A percentile compares a stretch with the other conserved stretches of the same genome.
Conservation (phyloP, 148 eudicot species). For the Rhododendron griersonianum region DNA sequence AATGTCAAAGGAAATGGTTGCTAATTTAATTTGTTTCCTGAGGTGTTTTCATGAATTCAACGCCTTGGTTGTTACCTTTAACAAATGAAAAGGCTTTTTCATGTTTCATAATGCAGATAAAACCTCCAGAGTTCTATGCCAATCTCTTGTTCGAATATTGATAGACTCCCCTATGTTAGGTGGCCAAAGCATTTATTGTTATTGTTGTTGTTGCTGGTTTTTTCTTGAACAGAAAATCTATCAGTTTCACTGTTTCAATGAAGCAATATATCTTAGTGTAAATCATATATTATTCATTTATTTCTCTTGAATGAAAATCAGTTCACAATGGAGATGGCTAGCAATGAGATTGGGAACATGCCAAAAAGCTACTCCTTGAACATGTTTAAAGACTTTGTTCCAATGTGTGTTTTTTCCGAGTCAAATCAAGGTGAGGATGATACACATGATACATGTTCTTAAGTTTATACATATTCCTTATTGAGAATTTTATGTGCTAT, state of each 20-base stretch:
- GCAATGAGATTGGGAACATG: constrained; percentile 41
- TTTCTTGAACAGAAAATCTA: not conserved
- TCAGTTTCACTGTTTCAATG: not conserved
- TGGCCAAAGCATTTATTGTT: not conserved
- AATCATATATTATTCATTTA: not conserved
- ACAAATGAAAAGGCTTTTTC: not conserved
- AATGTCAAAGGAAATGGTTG: not conserved
- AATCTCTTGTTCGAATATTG: not conserved
- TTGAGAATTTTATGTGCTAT: not conserved
- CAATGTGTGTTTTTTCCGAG: constrained; percentile 86
- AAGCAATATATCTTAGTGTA: not conserved
- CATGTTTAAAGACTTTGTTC: constrained; percentile 91
- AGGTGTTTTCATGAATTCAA: not conserved
- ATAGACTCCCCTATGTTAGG: not conserved
- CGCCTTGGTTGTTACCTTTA: not conserved
- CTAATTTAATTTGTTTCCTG: not conserved
- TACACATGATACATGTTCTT: not conserved
- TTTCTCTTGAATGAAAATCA: constrained; percentile 29
- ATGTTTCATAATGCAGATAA: not conserved
- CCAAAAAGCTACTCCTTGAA: constrained; percentile 82
- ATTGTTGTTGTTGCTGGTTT: not conserved
- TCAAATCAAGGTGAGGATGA: constrained; percentile 52
- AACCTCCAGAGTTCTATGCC: not conserved
- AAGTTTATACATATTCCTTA: not conserved
- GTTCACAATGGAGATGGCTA: constrained; percentile 92